phyloP scores from a whole-genome alignment of 1,284 basidiomycete genomes.

The Boletus smithii region DNA sequence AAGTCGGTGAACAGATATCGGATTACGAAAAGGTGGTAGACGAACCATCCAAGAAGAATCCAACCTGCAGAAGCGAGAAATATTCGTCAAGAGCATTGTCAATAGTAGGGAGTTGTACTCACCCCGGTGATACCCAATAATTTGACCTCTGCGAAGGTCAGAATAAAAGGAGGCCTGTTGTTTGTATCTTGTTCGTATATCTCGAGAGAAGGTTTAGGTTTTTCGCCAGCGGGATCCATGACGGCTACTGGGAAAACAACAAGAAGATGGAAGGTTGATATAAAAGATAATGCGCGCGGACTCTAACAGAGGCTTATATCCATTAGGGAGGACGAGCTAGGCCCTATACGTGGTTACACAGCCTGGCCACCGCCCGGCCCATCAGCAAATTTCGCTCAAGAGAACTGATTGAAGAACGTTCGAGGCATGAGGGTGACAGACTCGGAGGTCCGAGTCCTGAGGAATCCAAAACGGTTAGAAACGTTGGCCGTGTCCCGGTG shows the following conservation, averaged over 20 bases:
- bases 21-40: slow-evolving; percentile 1
- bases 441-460: not conserved
- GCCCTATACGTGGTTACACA: slow-evolving; percentile 19
- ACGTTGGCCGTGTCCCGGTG: slow-evolving; percentile 1
- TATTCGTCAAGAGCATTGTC: slow-evolving; percentile 6
- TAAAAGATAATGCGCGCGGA: not conserved
- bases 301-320: slow-evolving; percentile 16
- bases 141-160: slow-evolving; percentile 52
- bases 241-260: not conserved
- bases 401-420: slow-evolving; percentile 20
- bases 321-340: not conserved
- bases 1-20: not conserved
- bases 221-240: slow-evolving; percentile 15
- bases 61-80: slow-evolving; percentile 41
- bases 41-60: slow-evolving; percentile 68
- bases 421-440: not conserved
- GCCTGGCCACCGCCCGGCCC: not conserved
- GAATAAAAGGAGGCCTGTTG: slow-evolving; percentile 43
- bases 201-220: slow-evolving; percentile 32
- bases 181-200: slow-evolving; percentile 45
- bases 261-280: not conserved
- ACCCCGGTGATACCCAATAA: slow-evolving; percentile 60
- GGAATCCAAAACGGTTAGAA: too few relatives aligned
- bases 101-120: slow-evolving; percentile 22
- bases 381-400: not conserved